These are phyloP conservation scores for Triadica sebifera DNA, from an alignment of 345 rosid species.

Conservation along the genomic window DNA sequence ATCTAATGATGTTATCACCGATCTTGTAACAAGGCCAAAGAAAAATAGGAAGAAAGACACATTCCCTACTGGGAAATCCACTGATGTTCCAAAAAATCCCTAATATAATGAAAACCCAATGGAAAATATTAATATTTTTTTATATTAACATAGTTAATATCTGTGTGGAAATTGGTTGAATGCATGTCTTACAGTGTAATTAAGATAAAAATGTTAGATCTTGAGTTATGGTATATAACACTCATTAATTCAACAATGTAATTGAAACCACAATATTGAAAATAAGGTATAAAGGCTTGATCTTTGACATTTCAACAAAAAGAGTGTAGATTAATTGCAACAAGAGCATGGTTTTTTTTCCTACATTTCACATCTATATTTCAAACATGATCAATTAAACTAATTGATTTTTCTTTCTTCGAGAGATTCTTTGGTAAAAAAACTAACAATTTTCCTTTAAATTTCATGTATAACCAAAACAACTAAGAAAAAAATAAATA, in stretches of 20 bases:
- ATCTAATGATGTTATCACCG: conserved; percentile 83
- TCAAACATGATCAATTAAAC: too few species aligned
- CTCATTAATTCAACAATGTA: too few species aligned
- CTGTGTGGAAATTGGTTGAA: too few species aligned
- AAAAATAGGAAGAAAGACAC: conserved; percentile 89
- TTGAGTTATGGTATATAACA: background rate
- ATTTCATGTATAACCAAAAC: background rate
- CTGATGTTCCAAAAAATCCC: conserved; percentile 90
- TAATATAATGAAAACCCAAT: conserved; percentile 11
- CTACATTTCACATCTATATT: too few species aligned
- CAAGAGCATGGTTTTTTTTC: background rate
- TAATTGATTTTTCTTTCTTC: too few species aligned
- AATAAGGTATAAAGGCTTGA: too few species aligned
- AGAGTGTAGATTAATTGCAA: background rate
- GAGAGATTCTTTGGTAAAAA: too few species aligned
- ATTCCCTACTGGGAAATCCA: conserved; percentile 87
- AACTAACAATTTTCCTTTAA: too few species aligned
- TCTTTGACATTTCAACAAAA: too few species aligned
- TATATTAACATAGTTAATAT: background rate
- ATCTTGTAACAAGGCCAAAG: conserved; percentile 92
- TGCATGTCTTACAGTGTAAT: too few species aligned
- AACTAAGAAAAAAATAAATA: background rate
- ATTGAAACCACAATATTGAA: too few species aligned
- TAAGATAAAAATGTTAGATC: background rate
- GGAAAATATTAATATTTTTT: background rate